Conservation (phyloP, 129 eudicot genomes). For the Pittosporum tobira region DNA sequence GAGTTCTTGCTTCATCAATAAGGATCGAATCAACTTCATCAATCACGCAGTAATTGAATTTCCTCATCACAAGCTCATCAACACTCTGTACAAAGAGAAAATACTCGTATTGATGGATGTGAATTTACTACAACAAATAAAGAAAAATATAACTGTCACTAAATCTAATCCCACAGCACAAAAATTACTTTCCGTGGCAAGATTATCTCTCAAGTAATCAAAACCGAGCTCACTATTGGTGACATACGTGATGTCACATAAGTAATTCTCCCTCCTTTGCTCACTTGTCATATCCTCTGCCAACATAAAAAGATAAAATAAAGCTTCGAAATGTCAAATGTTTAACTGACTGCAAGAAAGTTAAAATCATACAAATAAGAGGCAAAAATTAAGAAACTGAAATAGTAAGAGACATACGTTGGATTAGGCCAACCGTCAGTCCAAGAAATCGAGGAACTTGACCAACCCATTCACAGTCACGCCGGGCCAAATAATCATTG, state of each 20-base stretch:
- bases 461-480: conserved; percentile 99
- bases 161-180: conserved; percentile 17
- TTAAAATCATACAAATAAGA: neutral
- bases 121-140: conserved; percentile 3
- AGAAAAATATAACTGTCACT: conserved; percentile 2
- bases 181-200: conserved; percentile 98
- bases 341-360: neutral
- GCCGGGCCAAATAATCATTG: conserved; percentile 92
- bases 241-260: conserved; percentile 96
- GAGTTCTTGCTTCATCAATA: conserved; percentile 99
- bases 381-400: conserved; percentile 2
- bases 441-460: conserved; percentile 99
- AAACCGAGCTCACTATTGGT: conserved; percentile 99
- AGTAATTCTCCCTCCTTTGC: conserved; percentile 92
- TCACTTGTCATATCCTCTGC: conserved; percentile 99
- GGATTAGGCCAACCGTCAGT: conserved; percentile 91
- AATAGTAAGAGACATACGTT: conserved; percentile 51
- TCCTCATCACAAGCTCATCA: conserved; percentile 92
- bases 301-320: conserved; percentile 4
- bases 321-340: neutral
- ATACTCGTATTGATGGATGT: conserved; percentile 1
- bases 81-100: conserved; percentile 63
- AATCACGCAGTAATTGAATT: conserved; percentile 85
- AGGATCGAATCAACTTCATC: conserved; percentile 99
- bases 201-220: conserved; percentile 98